Evolutionary conservation across 345 rosid genomes (phyloP).

Genomic region (Brassica cretica): DNA sequence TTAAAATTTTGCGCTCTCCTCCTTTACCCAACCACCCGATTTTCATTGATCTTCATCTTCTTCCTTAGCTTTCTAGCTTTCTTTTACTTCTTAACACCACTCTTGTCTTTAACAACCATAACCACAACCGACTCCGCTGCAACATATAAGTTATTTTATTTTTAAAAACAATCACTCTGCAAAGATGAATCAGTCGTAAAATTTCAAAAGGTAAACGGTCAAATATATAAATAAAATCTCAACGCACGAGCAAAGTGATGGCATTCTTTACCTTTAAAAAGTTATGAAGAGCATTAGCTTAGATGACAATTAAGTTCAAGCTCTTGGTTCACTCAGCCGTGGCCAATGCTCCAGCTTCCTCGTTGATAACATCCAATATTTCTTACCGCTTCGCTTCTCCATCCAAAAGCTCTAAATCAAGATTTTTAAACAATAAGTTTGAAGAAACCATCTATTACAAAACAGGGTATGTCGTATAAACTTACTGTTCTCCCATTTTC

Average conservation of each 20-base stretch:
- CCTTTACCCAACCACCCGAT: neutral
- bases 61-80: neutral
- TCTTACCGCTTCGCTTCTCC: slow-evolving; percentile 46
- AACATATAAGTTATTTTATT: neutral
- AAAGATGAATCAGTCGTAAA: neutral
- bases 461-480: neutral
- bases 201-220: too few relatives aligned
- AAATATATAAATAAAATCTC: too few relatives aligned
- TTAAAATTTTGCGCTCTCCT: neutral
- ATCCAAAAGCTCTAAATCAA: slow-evolving; percentile 40
- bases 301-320: too few relatives aligned
- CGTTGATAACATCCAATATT: slow-evolving; percentile 50
- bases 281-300: too few relatives aligned
- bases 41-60: neutral
- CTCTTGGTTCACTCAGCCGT: too few relatives aligned
- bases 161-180: neutral
- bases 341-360: neutral
- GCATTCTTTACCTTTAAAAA: too few relatives aligned
- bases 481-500: slow-evolving; percentile 34
- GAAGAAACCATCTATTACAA: neutral
- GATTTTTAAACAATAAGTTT: neutral
- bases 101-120: neutral
- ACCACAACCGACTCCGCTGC: neutral
- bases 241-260: too few relatives aligned
- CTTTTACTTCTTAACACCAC: neutral